Evolutionary conservation across 2,329 filamentous ascomycete genomes (phyloP).

Genomic region (Xylariaceae sp.): DNA sequence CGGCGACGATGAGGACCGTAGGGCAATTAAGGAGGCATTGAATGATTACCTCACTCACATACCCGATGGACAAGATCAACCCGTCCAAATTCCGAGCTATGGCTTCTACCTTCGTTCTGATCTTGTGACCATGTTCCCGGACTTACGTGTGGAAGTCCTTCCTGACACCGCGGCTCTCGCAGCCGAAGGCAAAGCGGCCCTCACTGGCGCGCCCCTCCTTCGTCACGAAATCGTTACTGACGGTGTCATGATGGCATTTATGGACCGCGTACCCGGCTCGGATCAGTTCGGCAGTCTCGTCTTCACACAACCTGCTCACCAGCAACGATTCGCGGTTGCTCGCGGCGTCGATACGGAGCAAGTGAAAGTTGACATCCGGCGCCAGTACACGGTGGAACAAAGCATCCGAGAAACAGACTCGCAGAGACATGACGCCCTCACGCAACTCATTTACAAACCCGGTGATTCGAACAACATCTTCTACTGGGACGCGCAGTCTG

Average conservation of each 20-base stretch:
- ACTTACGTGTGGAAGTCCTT: not conserved
- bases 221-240: slow-evolving; percentile 9
- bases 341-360: not conserved
- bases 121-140: slow-evolving; percentile 9
- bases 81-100: slow-evolving; percentile 3
- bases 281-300: not conserved
- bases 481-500: not conserved
- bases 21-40: not conserved
- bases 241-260: slow-evolving; percentile 4
- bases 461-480: not conserved
- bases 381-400: slow-evolving; percentile 1
- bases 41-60: not conserved
- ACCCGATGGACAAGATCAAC: not conserved
- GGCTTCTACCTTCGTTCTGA: slow-evolving; percentile 9
- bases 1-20: not conserved
- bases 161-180: not conserved
- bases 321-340: slow-evolving; percentile 4
- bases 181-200: not conserved
- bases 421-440: not conserved
- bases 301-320: slow-evolving; percentile 3
- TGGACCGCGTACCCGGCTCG: not conserved
- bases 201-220: not conserved
- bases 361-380: not conserved
- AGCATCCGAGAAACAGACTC: not conserved
- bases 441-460: not conserved